These are phyloP conservation scores for Linum lewisii DNA, from an alignment of 345 rosid genomes.

Conservation along the genomic window DNA sequence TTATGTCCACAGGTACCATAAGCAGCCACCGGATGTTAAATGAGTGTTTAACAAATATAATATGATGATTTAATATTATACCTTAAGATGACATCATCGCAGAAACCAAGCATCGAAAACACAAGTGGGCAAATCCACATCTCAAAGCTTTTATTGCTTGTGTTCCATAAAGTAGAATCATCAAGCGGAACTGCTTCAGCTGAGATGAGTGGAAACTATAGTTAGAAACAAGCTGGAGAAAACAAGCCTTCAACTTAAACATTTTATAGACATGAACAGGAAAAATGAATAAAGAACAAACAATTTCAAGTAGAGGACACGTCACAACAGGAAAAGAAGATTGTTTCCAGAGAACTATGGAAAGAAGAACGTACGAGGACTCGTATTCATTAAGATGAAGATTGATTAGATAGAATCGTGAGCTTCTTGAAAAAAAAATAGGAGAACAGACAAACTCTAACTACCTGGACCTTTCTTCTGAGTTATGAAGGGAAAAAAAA, in stretches of 20 bases:
- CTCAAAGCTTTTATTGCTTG: constrained; percentile 61
- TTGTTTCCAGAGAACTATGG: no score
- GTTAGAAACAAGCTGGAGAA: background rate
- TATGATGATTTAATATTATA: constrained; percentile 15
- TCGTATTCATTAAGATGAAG: no score
- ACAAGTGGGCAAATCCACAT: constrained; percentile 87
- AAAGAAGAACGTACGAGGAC: no score
- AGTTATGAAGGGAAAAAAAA: no score
- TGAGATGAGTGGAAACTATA: constrained; percentile 14
- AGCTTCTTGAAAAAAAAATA: no score
- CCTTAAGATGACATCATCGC: constrained; percentile 77
- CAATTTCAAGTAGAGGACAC: background rate
- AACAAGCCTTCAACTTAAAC: constrained; percentile 13
- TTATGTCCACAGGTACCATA: background rate
- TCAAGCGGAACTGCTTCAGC: constrained; percentile 55
- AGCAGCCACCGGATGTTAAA: background rate
- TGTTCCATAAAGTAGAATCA: constrained; percentile 65
- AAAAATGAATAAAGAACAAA: constrained; percentile 12
- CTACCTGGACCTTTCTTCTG: no score
- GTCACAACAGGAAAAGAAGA: no score
- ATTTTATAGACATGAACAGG: constrained; percentile 3
- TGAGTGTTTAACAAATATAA: background rate
- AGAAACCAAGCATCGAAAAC: constrained; percentile 55
- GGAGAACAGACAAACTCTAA: no score
- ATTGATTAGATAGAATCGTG: no score